phyloP scores from a whole-genome alignment of 1,284 basidiomycete genomes.

The Cystobasidiaceae sp. region DNA sequence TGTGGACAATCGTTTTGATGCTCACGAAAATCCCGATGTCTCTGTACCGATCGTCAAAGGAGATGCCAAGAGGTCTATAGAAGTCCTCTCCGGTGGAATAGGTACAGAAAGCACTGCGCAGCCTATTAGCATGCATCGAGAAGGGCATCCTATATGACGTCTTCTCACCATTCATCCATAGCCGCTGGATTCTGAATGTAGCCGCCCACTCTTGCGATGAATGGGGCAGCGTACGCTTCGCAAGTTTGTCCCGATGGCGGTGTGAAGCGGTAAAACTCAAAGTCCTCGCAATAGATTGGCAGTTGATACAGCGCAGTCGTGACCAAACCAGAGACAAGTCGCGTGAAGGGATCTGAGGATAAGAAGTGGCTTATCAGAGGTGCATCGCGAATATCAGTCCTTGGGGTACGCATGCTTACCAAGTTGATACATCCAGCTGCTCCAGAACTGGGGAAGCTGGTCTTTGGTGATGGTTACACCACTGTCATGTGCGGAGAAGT shows the following conservation, averaged over 20 bases:
- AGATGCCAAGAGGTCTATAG: slow-evolving; percentile 63
- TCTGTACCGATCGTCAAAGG: slow-evolving; percentile 56
- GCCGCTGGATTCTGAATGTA: slow-evolving; percentile 71
- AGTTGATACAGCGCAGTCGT: slow-evolving; percentile 74
- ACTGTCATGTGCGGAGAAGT: too few species aligned
- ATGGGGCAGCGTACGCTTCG: slow-evolving; percentile 31
- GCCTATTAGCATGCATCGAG: too few species aligned
- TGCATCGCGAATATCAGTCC: neutral
- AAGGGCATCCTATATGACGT: too few species aligned
- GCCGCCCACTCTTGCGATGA: slow-evolving; percentile 56
- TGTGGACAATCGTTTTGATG: slow-evolving; percentile 58
- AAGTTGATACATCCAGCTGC: slow-evolving; percentile 62
- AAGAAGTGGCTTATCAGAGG: neutral
- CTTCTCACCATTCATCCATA: slow-evolving; percentile 58
- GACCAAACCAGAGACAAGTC: slow-evolving; percentile 56
- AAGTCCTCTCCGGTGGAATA: slow-evolving; percentile 64
- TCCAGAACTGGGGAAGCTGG: slow-evolving; percentile 65
- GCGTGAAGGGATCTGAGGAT: slow-evolving; percentile 47
- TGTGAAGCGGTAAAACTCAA: slow-evolving; percentile 31
- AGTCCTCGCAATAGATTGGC: slow-evolving; percentile 49
- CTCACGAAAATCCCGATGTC: slow-evolving; percentile 65
- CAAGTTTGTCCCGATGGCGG: slow-evolving; percentile 34
- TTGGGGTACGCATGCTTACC: slow-evolving; percentile 49
- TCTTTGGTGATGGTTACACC: slow-evolving; percentile 46
- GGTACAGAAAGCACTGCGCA: slow-evolving; percentile 70